Conservation (phyloP, 2,329 filamentous ascomycete genomes). For the Monosporascus sp. region DNA sequence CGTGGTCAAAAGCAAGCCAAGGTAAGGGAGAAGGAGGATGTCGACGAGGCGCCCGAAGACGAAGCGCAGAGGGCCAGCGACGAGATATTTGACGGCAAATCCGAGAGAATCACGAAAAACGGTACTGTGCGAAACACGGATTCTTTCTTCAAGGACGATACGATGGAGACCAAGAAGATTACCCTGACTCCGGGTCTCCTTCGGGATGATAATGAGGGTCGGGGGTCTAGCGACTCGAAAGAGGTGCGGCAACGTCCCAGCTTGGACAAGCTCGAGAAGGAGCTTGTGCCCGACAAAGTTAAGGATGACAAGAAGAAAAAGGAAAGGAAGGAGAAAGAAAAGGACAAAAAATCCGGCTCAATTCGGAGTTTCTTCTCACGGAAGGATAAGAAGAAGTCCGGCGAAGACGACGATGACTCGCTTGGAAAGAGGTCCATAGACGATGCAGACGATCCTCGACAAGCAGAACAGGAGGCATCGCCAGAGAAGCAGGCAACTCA, state of each 20-base stretch:
- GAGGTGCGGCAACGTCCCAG: constrained; percentile 51
- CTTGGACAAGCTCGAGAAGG: constrained; percentile 59
- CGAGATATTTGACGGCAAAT: constrained; percentile 56
- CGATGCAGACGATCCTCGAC: constrained; percentile 38
- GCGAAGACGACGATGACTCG: constrained; percentile 55
- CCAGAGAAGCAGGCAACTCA: constrained; percentile 38
- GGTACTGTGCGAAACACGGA: constrained; percentile 87
- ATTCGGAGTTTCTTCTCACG: constrained; percentile 58
- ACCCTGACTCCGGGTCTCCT: constrained; percentile 89
- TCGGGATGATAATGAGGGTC: constrained; percentile 64
- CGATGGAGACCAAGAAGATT: constrained; percentile 93
- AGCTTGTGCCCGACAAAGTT: constrained; percentile 39
- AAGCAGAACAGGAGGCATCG: constrained; percentile 39
- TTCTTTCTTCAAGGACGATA: constrained; percentile 97
- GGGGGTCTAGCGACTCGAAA: constrained; percentile 38
- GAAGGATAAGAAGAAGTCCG: constrained; percentile 54
- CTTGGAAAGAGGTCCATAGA: constrained; percentile 61
- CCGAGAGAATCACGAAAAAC: constrained; percentile 65
- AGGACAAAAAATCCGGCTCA: constrained; percentile 38
- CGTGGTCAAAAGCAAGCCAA: constrained; percentile 36
- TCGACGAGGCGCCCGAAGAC: constrained; percentile 13
- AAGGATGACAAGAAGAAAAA: constrained; percentile 65
- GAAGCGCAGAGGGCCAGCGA: constrained; percentile 50
- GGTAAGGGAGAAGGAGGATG: constrained; percentile 29
- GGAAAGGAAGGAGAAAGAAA: constrained; percentile 50